Evolutionary conservation across 768 basidiomycete species (phyloP).

Genomic region (Pulveroboletus sp.): DNA sequence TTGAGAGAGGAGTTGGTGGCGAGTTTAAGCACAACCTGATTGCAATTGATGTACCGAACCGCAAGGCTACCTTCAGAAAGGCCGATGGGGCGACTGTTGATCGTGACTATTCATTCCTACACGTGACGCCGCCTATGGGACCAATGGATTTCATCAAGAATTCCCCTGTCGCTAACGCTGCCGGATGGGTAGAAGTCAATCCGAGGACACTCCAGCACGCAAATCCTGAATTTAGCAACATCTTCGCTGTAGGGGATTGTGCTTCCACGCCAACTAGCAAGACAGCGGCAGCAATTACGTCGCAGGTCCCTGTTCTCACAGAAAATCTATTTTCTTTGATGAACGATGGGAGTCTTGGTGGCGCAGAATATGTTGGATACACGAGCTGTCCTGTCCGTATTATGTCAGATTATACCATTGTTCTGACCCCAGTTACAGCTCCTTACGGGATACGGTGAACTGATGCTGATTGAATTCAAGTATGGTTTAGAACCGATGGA

Average conservation of each 20-base stretch:
- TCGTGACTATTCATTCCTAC: slow-evolving; percentile 78
- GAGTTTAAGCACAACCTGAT: slow-evolving; percentile 81
- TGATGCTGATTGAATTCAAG: slow-evolving; percentile 90
- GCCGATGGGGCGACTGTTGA: slow-evolving; percentile 64
- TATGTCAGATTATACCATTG: not conserved
- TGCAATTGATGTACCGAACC: slow-evolving; percentile 63
- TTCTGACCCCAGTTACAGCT: slow-evolving; percentile 41
- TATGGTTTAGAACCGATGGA: slow-evolving; percentile 89
- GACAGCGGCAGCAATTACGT: slow-evolving; percentile 91
- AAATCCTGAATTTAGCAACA: slow-evolving; percentile 74
- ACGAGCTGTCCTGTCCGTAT: slow-evolving; percentile 81
- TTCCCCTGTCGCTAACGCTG: slow-evolving; percentile 72
- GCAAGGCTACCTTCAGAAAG: slow-evolving; percentile 82
- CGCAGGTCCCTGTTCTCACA: slow-evolving; percentile 42
- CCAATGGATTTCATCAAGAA: slow-evolving; percentile 76
- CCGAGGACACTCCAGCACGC: slow-evolving; percentile 75
- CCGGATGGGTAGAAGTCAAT: slow-evolving; percentile 90
- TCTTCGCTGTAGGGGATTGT: slow-evolving; percentile 91
- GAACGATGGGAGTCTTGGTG: slow-evolving; percentile 64
- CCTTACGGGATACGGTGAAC: slow-evolving; percentile 78
- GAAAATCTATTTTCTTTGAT: slow-evolving; percentile 82
- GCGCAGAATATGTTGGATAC: slow-evolving; percentile 82
- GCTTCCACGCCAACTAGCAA: slow-evolving; percentile 87
- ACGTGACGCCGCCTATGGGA: slow-evolving; percentile 91
- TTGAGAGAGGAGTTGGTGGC: slow-evolving; percentile 76